Evolutionary conservation across 192 early-diverging fungal genomes (phyloP), one percentile per base, ranked within the genome.

Genomic region (Podila horticola): DNA sequence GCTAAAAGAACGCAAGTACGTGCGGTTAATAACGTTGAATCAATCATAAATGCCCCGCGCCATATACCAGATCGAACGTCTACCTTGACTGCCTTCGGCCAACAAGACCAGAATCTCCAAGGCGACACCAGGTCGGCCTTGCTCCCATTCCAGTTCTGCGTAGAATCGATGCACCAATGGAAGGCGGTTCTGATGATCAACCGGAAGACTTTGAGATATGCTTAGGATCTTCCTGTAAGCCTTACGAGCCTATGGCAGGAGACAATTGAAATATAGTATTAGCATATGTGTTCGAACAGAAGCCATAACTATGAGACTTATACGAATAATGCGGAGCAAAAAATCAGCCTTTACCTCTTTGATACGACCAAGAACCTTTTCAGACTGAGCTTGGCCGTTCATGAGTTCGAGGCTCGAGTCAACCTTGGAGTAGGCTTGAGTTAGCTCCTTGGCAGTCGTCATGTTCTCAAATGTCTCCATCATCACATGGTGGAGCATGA

Each of bases 371-470:
- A 83, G 75, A 6, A 68, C 67, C 67, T 71, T 85, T 60, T 90
- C 89, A 30, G 86, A 71, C 66, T 85, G 86, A 3, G 87, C 87
- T 64, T 86, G 88, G 3, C 81, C 86, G 68, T 90, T 90, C 89
- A 86, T 89, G 38, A 90, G 66, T 5, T 75, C 51, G 0, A 90
- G 72, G 74, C 85, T 84, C 62, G 79, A 24, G 22, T 55, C 52
- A 55, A 55, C 52, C 8, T n/a, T 55, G 2, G 52, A 45, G 52
- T 55, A 26, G n/a, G 22, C n/a, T 11, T 55, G 52, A 55, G 52
- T 45, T 13, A 45, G 79, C 12, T 81, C 82, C 34, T 86, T 88
- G 62, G 38, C 74, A 33, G 51, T 61, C 62, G 71, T 62, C 1
- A 63, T 62, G 19, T 69, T 69, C 11, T 71, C 67, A 19, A 83